phyloP scores from a whole-genome alignment of 768 basidiomycete genomes.

The Chalciporus sphaerocephalus region DNA sequence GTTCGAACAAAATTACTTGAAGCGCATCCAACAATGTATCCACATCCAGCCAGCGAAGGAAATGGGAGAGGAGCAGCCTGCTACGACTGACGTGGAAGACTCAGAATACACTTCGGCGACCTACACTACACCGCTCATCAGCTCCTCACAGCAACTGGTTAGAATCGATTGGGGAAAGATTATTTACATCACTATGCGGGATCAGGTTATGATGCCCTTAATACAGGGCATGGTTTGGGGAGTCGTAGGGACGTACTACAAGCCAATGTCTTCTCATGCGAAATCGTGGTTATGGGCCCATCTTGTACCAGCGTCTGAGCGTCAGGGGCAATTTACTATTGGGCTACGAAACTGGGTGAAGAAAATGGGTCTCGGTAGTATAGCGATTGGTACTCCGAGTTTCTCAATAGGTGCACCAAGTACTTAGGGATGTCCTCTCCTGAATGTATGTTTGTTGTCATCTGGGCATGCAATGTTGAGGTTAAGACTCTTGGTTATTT shows the following conservation, averaged over 20 bases:
- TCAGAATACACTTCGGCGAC: slow-evolving; percentile 19
- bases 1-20: slow-evolving; percentile 68
- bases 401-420: slow-evolving; percentile 13
- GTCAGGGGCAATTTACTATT: slow-evolving; percentile 29
- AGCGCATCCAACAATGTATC: slow-evolving; percentile 52
- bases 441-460: too few species aligned
- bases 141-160: slow-evolving; percentile 35
- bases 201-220: slow-evolving; percentile 66
- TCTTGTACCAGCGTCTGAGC: slow-evolving; percentile 9
- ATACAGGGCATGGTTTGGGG: slow-evolving; percentile 61
- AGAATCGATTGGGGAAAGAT: slow-evolving; percentile 55
- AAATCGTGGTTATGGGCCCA: slow-evolving; percentile 12
- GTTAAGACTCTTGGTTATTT: too few species aligned
- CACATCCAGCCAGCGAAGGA: slow-evolving; percentile 38
- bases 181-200: slow-evolving; percentile 58
- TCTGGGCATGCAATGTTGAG: too few species aligned
- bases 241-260: slow-evolving; percentile 30
- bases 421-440: slow-evolving; percentile 9
- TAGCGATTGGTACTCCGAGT: slow-evolving; percentile 27
- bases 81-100: slow-evolving; percentile 17
- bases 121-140: slow-evolving; percentile 28
- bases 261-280: slow-evolving; percentile 25
- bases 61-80: slow-evolving; percentile 27
- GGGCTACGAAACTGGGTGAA: slow-evolving; percentile 30
- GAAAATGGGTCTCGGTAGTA: slow-evolving; percentile 27